Base-by-base conservation (phyloP, 1,284 basidiomycete species). In the Irpex lacteus region DNA sequence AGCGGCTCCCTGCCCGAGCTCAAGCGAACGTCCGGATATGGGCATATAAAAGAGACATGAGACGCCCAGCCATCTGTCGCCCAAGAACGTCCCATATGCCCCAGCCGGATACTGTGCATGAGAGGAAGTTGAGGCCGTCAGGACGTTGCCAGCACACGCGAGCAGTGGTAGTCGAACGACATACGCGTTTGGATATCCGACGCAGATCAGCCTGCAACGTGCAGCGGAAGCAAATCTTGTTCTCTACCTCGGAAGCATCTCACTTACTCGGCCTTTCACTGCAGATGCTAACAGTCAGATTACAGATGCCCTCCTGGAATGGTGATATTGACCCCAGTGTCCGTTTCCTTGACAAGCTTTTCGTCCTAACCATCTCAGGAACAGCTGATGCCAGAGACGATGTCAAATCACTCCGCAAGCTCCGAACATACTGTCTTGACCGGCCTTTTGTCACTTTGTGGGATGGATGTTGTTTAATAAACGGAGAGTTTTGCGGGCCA, bases 161-260 rank as follows among this genome's bases (percentile, higher is more conserved):
- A 26, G 26, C 26, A n/a, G 44, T 47, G 40, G 55, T 6, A 50
- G 49, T 34, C 58, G 50, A 62, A 44, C 32, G 55, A 36, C 26
- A 21, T 44, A 47, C 49, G 56, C 34, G 52, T 57, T 32, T 9
- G 53, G 57, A 15, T 44, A 63, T 49, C 63, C 63, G 38, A 49
- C 60, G 63, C 63, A 65, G 54, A 61, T 65, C 60, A 49, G 36
- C 56, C n/a, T 32, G 40, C 47, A 58, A 52, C 60, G 60, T 62
- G 60, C 61, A 63, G n/a, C 66, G 66, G 66, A 67, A 67, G 63
- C 66, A 65, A 65, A 67, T 63, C 61, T 61, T 49, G 52, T 19
- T 53, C n/a, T n/a, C 15, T 21, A 4, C 21, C 60, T 55, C 64
- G 61, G 64, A 65, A 65, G 60, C 61, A 65, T 57, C 60, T 62